phyloP scores from a whole-genome alignment of 2,329 filamentous ascomycete species.

The Fusarium sp. region DNA sequence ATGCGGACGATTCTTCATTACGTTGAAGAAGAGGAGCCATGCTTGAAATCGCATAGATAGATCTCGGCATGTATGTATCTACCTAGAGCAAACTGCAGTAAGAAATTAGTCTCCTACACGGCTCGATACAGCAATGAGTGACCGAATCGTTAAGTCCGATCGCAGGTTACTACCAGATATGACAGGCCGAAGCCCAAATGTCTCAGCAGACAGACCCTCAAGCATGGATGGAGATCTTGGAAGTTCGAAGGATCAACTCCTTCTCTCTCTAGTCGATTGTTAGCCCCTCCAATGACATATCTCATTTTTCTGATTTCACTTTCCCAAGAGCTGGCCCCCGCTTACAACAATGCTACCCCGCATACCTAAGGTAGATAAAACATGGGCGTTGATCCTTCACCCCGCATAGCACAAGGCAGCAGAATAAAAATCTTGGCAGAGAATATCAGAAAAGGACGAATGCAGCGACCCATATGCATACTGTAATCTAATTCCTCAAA shows the following conservation, averaged over 20 bases:
- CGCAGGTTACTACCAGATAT: too few relatives aligned
- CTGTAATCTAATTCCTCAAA: background rate
- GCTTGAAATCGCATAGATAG: background rate
- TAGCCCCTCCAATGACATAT: background rate
- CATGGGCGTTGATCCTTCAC: background rate
- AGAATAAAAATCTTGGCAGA: constrained; percentile 2
- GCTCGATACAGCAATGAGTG: background rate
- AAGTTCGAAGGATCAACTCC: background rate
- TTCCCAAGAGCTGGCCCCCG: background rate
- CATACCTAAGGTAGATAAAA: background rate
- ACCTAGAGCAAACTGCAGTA: background rate
- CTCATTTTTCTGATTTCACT: background rate
- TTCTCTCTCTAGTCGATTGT: background rate
- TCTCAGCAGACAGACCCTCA: background rate
- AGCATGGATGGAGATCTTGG: background rate
- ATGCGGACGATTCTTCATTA: constrained; percentile 10
- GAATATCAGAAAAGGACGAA: background rate
- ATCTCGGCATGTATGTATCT: background rate
- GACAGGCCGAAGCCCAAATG: background rate
- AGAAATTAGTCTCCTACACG: background rate
- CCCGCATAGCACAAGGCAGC: constrained; percentile 7
- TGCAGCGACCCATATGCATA: background rate
- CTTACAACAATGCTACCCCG: background rate
- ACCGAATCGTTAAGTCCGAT: too few relatives aligned
- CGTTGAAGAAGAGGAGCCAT: constrained; percentile 6